These are phyloP conservation scores for Fraxinus sp. DNA, from an alignment of 305 asterid genomes.

Conservation along the genomic window DNA sequence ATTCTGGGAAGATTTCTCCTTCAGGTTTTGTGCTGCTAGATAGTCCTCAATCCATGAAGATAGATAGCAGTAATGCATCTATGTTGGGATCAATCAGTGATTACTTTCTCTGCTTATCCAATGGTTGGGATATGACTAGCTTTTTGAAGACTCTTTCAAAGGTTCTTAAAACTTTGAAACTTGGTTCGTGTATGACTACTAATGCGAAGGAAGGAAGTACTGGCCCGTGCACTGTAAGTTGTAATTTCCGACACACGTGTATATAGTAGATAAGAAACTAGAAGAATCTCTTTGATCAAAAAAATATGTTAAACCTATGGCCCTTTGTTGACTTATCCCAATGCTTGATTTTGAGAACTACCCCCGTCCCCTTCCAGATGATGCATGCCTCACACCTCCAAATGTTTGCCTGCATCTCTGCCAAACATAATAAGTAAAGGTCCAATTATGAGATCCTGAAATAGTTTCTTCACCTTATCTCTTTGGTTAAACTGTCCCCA, in stretches of 20 bases:
- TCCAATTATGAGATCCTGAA: neutral
- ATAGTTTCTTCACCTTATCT: neutral
- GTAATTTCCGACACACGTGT: slow-evolving; percentile 18
- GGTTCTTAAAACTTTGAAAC: slow-evolving; percentile 76
- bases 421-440: neutral
- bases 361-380: neutral
- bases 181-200: slow-evolving; percentile 61
- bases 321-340: slow-evolving; percentile 1
- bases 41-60: slow-evolving; percentile 99
- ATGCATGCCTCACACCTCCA: neutral
- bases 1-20: slow-evolving; percentile 72
- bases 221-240: slow-evolving; percentile 86
- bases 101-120: slow-evolving; percentile 94
- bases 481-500: neutral
- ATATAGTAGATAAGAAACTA: slow-evolving; percentile 4
- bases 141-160: slow-evolving; percentile 89
- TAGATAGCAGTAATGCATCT: slow-evolving; percentile 89
- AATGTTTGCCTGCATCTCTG: neutral
- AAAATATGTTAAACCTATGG: neutral
- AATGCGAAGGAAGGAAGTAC: slow-evolving; percentile 87
- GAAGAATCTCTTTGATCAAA: neutral
- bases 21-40: slow-evolving; percentile 94
- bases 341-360: slow-evolving; percentile 9
- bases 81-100: slow-evolving; percentile 98
- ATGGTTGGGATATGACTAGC: slow-evolving; percentile 99